These are phyloP conservation scores for Shiraia bambusicola DNA, from an alignment of 2,329 filamentous ascomycete genomes.

Conservation along the genomic window DNA sequence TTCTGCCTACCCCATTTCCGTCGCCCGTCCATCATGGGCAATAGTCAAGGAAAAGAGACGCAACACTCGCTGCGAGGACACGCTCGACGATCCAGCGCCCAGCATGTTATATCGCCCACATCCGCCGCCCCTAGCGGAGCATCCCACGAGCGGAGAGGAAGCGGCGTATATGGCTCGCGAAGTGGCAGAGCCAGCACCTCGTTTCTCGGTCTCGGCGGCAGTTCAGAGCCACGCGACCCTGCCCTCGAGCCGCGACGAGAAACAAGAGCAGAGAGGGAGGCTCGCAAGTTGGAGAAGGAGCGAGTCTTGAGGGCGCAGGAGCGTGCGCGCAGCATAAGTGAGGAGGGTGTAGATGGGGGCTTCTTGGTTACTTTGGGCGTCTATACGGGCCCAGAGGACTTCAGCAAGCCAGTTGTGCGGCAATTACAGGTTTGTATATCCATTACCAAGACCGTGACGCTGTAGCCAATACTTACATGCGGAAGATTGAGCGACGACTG, in stretches of 20 bases:
- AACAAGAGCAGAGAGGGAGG: constrained; percentile 88
- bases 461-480: constrained; percentile 14
- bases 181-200: constrained; percentile 58
- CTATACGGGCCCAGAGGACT: constrained; percentile 91
- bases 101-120: constrained; percentile 36
- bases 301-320: constrained; percentile 74
- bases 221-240: constrained; percentile 53
- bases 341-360: constrained; percentile 92
- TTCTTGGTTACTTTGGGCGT: constrained; percentile 92
- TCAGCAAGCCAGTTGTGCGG: constrained; percentile 82
- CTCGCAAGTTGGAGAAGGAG: constrained; percentile 80
- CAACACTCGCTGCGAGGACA: constrained; percentile 41
- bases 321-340: constrained; percentile 82
- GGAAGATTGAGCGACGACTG: constrained; percentile 86
- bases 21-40: constrained; percentile 44
- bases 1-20: constrained; percentile 5
- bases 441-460: not conserved
- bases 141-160: constrained; percentile 33
- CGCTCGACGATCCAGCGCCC: constrained; percentile 35
- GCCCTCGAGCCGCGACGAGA: constrained; percentile 68
- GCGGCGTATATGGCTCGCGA: constrained; percentile 48
- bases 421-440: constrained; percentile 74
- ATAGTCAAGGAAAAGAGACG: constrained; percentile 52
- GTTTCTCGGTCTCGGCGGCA: constrained; percentile 57
- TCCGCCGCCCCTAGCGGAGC: constrained; percentile 25